Conservation (phyloP, 495 filamentous ascomycete genomes). For the Aspergillus ostianus region DNA sequence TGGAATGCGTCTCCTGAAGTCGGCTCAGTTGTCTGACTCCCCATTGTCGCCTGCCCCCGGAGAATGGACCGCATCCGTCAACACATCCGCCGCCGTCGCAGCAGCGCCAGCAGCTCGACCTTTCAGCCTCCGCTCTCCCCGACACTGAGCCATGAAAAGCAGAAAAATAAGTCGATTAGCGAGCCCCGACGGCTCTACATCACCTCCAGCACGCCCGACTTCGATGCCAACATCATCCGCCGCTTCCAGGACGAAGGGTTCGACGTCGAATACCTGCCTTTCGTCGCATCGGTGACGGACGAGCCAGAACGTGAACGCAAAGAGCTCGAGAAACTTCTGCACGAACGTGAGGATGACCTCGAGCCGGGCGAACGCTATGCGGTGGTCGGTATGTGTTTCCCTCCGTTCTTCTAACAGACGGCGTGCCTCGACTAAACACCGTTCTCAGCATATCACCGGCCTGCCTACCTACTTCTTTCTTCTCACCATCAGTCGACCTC, state of each 20-base stretch:
- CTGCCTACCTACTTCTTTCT: constrained; percentile 56
- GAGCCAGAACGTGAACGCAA: constrained; percentile 37
- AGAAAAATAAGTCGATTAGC: constrained; percentile 13
- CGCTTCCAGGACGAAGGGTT: constrained; percentile 66
- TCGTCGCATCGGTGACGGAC: constrained; percentile 37
- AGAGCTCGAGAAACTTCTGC: constrained; percentile 42
- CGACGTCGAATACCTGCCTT: constrained; percentile 57
- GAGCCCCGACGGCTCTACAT: constrained; percentile 49
- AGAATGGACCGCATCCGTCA: constrained; percentile 20
- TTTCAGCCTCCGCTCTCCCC: constrained; percentile 17
- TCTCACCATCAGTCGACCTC: constrained; percentile 44
- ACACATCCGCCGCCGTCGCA: constrained; percentile 19
- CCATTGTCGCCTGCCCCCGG: background rate
- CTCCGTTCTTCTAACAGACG: background rate
- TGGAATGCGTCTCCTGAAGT: background rate
- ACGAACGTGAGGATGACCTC: constrained; percentile 44
- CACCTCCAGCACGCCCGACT: constrained; percentile 57
- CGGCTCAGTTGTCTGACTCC: background rate
- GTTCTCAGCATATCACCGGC: constrained; percentile 50
- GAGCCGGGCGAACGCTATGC: constrained; percentile 46
- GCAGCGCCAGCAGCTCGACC: constrained; percentile 9
- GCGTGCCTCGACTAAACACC: background rate
- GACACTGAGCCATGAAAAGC: constrained; percentile 11
- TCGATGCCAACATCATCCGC: constrained; percentile 52
- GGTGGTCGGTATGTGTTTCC: constrained; percentile 39